These are phyloP conservation scores for Colletotrichum godetiae DNA, from an alignment of 2,329 filamentous ascomycete genomes.

Conservation along the genomic window DNA sequence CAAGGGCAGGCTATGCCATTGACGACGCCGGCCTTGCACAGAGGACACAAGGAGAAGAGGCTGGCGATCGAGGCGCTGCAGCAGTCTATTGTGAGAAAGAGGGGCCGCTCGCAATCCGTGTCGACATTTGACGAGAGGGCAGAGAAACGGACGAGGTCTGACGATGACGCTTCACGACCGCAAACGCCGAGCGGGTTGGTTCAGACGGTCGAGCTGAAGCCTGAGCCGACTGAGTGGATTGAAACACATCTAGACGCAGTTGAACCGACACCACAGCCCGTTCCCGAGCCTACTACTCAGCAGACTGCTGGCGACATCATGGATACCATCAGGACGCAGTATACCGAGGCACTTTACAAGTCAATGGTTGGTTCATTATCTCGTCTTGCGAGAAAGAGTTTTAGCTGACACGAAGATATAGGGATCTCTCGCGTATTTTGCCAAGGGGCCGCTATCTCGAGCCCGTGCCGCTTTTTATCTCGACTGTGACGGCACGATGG, in stretches of 20 bases:
- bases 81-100: slow-evolving; percentile 65
- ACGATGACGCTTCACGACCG: slow-evolving; percentile 72
- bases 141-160: slow-evolving; percentile 33
- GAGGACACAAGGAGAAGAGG: slow-evolving; percentile 64
- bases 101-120: slow-evolving; percentile 57
- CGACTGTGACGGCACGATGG: slow-evolving; percentile 68
- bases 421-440: slow-evolving; percentile 85
- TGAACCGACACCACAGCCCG: slow-evolving; percentile 15
- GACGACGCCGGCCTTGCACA: slow-evolving; percentile 59
- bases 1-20: slow-evolving; percentile 38
- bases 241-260: slow-evolving; percentile 37
- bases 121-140: slow-evolving; percentile 46
- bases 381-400: slow-evolving; percentile 38
- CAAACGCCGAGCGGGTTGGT: slow-evolving; percentile 74
- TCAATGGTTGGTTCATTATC: slow-evolving; percentile 62
- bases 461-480: slow-evolving; percentile 77
- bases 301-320: slow-evolving; percentile 65
- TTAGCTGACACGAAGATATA: slow-evolving; percentile 45
- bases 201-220: slow-evolving; percentile 12
- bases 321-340: slow-evolving; percentile 67
- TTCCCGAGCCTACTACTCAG: slow-evolving; percentile 42
- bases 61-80: slow-evolving; percentile 73
- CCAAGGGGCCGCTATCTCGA: slow-evolving; percentile 82
- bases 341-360: slow-evolving; percentile 71
- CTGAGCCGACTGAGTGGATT: slow-evolving; percentile 16